A percentile compares a stretch with the other conserved stretches of the same genome.
Evolutionary conservation across 805 yeast genomes (phyloP).

Genomic region (Metschnikowia kunwiensis): DNA sequence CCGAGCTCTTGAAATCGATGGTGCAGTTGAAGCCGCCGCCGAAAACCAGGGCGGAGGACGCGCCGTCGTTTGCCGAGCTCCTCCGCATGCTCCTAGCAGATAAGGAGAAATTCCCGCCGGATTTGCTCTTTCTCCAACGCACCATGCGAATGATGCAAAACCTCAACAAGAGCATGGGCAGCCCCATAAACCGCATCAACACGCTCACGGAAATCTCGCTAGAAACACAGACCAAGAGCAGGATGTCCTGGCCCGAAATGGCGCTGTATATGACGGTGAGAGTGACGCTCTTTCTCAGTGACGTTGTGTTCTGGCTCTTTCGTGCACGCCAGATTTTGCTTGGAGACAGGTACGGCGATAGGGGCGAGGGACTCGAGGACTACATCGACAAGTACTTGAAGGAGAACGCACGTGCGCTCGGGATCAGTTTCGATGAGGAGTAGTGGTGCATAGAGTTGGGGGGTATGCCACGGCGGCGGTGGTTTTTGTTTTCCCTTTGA

Average conservation of each 20-base stretch:
- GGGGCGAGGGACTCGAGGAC: constrained; percentile 43
- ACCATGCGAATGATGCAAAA: constrained; percentile 75
- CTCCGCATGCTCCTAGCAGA: constrained; percentile 58
- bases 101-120: constrained; percentile 63
- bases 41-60: constrained; percentile 28
- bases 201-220: constrained; percentile 58
- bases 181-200: constrained; percentile 73
- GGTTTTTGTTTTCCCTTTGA: too few relatives aligned
- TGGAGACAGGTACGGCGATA: constrained; percentile 33
- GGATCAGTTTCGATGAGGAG: constrained; percentile 31
- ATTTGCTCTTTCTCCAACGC: constrained; percentile 61
- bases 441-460: too few relatives aligned
- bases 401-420: constrained; percentile 42
- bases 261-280: constrained; percentile 20
- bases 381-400: constrained; percentile 42
- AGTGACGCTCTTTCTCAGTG: constrained; percentile 26
- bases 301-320: constrained; percentile 30
- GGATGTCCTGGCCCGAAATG: constrained; percentile 3
- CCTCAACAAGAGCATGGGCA: constrained; percentile 59
- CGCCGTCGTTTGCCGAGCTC: constrained; percentile 35
- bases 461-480: too few relatives aligned
- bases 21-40: constrained; percentile 46
- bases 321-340: constrained; percentile 32
- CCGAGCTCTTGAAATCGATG: constrained; percentile 59
- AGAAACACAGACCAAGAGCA: constrained; percentile 3